A percentile compares a stretch with the other conserved stretches of the same genome.
phyloP scores from a whole-genome alignment of 169 alveolate genomes.

The Perkinsus marinus region DNA sequence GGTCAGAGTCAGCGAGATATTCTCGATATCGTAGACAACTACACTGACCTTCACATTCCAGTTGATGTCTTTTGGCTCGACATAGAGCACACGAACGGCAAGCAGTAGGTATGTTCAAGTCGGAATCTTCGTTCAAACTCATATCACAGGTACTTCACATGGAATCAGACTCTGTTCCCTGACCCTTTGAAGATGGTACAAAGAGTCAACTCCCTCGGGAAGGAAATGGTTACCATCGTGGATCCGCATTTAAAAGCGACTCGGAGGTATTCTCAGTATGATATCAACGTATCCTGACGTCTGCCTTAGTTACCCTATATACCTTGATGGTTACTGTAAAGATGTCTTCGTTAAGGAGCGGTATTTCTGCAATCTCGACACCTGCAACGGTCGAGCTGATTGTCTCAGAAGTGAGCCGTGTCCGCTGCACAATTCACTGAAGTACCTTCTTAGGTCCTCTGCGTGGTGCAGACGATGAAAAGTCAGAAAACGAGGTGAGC shows the following conservation, averaged over 20 bases:
- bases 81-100: conserved; percentile 72
- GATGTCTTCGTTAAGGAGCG: neutral
- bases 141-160: conserved; percentile 48
- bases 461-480: neutral
- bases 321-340: neutral
- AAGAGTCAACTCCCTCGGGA: conserved; percentile 20
- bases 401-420: neutral
- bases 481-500: neutral
- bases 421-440: too few species aligned
- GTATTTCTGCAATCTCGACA: neutral
- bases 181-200: conserved; percentile 44
- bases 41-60: conserved; percentile 41
- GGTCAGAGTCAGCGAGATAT: neutral
- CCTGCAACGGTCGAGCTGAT: neutral
- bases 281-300: neutral
- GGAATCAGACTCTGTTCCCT: conserved; percentile 52
- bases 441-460: neutral
- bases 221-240: conserved; percentile 62
- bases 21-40: neutral
- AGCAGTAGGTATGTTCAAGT: neutral
- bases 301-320: neutral
- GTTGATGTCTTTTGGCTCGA: conserved; percentile 76
- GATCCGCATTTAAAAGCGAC: conserved; percentile 67
- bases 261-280: neutral
- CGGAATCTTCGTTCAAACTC: neutral